Base-by-base conservation (phyloP, 129 eudicot genomes). In the Chrysanthemum seticuspe region DNA sequence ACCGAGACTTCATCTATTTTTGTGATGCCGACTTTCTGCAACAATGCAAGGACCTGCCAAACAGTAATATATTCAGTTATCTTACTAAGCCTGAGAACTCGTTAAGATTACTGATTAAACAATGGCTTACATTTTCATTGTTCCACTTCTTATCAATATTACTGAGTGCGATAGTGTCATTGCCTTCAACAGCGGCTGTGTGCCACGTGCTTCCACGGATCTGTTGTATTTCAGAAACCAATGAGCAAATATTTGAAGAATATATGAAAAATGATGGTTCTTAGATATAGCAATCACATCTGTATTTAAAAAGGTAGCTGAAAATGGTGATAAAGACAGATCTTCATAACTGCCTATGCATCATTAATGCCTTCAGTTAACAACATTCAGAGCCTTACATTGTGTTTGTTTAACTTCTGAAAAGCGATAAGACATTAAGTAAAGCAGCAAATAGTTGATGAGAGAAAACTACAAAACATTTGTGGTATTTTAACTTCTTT, bases 131-230 rank as follows among this genome's bases (percentile, higher is more conserved):
- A 64, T 90, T 83, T 72, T 85, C 82, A 52, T 52, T 80, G 80
- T 82, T 90, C 97, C 97, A 90, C 36, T 73, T 83, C 75, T 75
- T 90, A 82, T 87, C 77, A 14, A 90, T 85, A 75, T 85, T 83
- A 63, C 80, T 78, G 70, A 90, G 95, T 80, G 71, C 82, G 71
- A 90, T 67, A 16, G 95, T 90, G 78, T 88, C 95, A 49, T 64
- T 83, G 21, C 86, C 87, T 80, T 85, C 95, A 63, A 85, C 88
- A 68, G 87, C 78, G 44, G 87, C 64, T 60, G 82, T 78, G 25
- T 68, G 76, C 60, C 91, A 87, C 44, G 64, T 77, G 81, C 78
- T 87, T 76, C 97, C 95, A 71, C 87, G 82, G 21, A 90, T 87
- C 97, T 90, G 67, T 50, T 44, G 31, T 52, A 75, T 70, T 70